Percentiles rank a stretch among this genome's conserved stretches.
Evolutionary conservation across 2,329 filamentous ascomycete species (phyloP).

Genomic region (Podosphaera aphanis): DNA sequence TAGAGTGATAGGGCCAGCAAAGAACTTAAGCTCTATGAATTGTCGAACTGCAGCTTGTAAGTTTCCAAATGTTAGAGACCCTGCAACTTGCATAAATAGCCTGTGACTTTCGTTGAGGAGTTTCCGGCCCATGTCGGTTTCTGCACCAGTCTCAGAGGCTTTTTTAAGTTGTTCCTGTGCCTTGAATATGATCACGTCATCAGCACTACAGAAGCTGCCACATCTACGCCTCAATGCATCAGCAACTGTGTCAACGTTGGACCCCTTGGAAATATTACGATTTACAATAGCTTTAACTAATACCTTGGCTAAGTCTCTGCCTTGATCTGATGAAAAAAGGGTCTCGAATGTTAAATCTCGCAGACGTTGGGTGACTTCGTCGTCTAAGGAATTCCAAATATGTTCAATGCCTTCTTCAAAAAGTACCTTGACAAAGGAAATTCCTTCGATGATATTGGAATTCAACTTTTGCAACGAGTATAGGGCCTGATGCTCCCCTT

Average conservation of each 20-base stretch:
- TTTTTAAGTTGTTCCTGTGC: constrained; percentile 86
- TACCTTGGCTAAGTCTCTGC: constrained; percentile 76
- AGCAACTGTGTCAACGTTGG: constrained; percentile 90
- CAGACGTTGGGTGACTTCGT: constrained; percentile 43
- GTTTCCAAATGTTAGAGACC: constrained; percentile 58
- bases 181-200: constrained; percentile 96
- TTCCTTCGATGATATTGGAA: constrained; percentile 79
- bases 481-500: constrained; percentile 83
- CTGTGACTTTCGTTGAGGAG: constrained; percentile 72
- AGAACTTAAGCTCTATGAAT: constrained; percentile 67
- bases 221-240: constrained; percentile 81
- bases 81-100: constrained; percentile 73
- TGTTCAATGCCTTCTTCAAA: constrained; percentile 87
- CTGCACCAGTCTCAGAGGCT: constrained; percentile 53
- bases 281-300: constrained; percentile 96
- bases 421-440: constrained; percentile 82
- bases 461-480: constrained; percentile 69
- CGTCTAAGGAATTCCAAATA: constrained; percentile 56
- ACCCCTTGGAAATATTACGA: constrained; percentile 85
- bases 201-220: constrained; percentile 89
- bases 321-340: constrained; percentile 56
- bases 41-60: constrained; percentile 54
- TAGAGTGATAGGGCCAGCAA: constrained; percentile 76
- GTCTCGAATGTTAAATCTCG: constrained; percentile 64
- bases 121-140: constrained; percentile 52